Base-by-base conservation (phyloP, 2,329 filamentous ascomycete species). In the Xylaria sp. region DNA sequence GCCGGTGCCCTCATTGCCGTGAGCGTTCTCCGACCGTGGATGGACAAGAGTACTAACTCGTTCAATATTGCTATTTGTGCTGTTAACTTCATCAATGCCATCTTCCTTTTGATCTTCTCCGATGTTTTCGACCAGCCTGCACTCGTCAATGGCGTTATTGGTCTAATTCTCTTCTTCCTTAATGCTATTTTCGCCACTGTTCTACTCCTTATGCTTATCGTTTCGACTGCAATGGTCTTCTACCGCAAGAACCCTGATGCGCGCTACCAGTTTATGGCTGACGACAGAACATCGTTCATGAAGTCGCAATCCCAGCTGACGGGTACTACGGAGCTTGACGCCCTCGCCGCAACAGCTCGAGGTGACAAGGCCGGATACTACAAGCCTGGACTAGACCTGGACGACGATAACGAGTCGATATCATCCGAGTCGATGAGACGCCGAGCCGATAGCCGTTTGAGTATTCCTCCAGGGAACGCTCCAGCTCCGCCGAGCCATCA, bases 1-100 rank as follows among this genome's bases (percentile, higher is more conserved):
- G 89, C 89, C 3, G 87, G 82, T 58, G 89, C 91, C 72, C 86
- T 97, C 68, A 90, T 96, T 75, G 87, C 83, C 51, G 89, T 92
- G 63, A 91, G 89, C 75, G 89, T 94, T 58, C 83, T 96, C 76
- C 89, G 92, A 63, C 93, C 93, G n/a, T 97, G 92, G 89, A 97
- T 97, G 93, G 93, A 97, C 86, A 96, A 95, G 88, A 94, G 93
- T 84, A 96, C 93, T 70, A 97, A 97, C 80, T 89, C 90, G 67
- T 95, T 94, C 86, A 96, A 96, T 84, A 95, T 97, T 77, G 87
- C 92, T 68, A 97, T 96, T 75, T 90, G 88, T 67, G 90, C 89
- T 41, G 85, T 95, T 80, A 96, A 95, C 84, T 94, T 96, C 81
- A 81, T 96, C 77, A 94, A 93, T 81, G 85, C 90, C 57, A 89